Evolutionary conservation across 2,329 filamentous ascomycete genomes (phyloP).

Genomic region (Botryosphaeria agaves): DNA sequence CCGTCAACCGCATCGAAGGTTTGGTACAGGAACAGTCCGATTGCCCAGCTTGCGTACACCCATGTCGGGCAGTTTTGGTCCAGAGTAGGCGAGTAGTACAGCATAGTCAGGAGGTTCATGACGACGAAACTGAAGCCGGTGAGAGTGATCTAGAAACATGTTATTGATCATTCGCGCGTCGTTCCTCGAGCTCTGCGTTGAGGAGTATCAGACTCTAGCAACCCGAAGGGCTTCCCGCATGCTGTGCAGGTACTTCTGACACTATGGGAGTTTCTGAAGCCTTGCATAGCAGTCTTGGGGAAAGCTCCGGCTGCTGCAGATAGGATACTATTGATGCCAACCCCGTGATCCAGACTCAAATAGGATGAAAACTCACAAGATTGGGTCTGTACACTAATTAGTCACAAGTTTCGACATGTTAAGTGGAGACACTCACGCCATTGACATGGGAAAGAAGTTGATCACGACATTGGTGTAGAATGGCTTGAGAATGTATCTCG

Average conservation of each 20-base stretch:
- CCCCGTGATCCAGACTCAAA: no score
- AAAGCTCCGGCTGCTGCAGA: no score
- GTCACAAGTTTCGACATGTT: not conserved
- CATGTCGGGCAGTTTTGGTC: constrained; percentile 86
- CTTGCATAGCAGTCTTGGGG: no score
- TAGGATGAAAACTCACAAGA: constrained; percentile 10
- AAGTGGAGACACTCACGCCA: constrained; percentile 39
- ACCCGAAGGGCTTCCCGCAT: no score
- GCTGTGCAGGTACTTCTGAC: no score
- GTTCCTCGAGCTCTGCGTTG: no score
- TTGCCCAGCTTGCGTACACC: constrained; percentile 87
- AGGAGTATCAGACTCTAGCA: no score
- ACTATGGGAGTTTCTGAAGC: no score
- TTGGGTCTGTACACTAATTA: constrained; percentile 3
- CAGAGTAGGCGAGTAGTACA: constrained; percentile 91
- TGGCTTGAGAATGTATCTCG: constrained; percentile 88
- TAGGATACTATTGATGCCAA: no score
- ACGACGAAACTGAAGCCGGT: constrained; percentile 83
- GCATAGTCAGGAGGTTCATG: constrained; percentile 71
- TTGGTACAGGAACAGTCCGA: constrained; percentile 88
- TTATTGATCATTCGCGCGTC: no score
- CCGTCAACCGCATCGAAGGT: constrained; percentile 97
- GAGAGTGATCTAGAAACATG: constrained; percentile 51
- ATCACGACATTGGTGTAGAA: constrained; percentile 95
- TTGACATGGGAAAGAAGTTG: constrained; percentile 83